Base-by-base conservation (phyloP, 495 filamentous ascomycete species). In the Sordaria brevicollis region DNA sequence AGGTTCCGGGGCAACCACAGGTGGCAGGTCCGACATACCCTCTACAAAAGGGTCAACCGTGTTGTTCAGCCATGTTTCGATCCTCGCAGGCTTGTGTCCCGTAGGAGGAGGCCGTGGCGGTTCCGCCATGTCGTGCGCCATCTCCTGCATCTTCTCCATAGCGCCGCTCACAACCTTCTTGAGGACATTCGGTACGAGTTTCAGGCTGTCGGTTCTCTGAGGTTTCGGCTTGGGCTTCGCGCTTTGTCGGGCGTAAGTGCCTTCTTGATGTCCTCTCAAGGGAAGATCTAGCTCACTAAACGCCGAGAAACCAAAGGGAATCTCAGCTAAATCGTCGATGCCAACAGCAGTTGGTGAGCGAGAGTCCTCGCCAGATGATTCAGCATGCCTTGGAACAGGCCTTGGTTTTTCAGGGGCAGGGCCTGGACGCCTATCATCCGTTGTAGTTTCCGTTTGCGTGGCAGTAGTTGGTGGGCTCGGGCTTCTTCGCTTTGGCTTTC, bases 1-100 rank as follows among this genome's bases (percentile, higher is more conserved):
- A 37, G 68, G 39, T 70, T 69, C 54, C 74, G 68, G 17, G 68
- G 34, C 68, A 38, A 66, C 9, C 31, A 69, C 70, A 4, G 75
- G 72, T 54, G 76, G 70, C 10, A 65, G 54, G 67, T 72, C 76
- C 5, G 72, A 9, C 13, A 85, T 78, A 33, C 80, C 71, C 25
- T 92, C 89, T 25, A 91, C 73, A 71, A 93, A 93, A 8, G 91
- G 91, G 73, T 94, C 91, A 11, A 87, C 83, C 1, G 90, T 92
- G 29, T 83, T 84, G 66, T 89, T 89, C 36, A 94, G 79, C 91
- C 91, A 94, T 3, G 88, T 89, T 79, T 93, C 90, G 62, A 94
- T 92, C 71, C 81, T 91, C 73, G 76, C 84, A 3, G 86, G 85
- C 33, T 83, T 79, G 66, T 86, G 86, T 17, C 71, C 35, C 8